A percentile compares a stretch with the other conserved stretches of the same genome.
Conservation (phyloP, 2,329 filamentous ascomycete genomes). For the Pseudogymnoascus sp. region DNA sequence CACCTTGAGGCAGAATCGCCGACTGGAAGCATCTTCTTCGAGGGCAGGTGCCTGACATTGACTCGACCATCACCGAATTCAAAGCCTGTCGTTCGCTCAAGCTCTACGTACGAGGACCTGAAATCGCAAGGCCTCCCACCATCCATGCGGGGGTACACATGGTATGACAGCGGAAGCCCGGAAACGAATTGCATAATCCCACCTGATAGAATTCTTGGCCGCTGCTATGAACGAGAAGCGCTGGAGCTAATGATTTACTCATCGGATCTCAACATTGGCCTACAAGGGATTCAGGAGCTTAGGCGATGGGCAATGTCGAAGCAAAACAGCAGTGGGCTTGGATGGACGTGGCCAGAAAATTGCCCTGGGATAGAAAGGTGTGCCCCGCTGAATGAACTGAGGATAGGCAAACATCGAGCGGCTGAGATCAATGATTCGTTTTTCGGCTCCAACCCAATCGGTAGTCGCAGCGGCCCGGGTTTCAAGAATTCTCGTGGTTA, state of each 20-base stretch:
- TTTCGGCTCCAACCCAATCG: not conserved
- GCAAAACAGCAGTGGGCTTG: not conserved
- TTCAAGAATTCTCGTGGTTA: not conserved
- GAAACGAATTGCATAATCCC: not conserved
- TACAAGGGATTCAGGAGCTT: not conserved
- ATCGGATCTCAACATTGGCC: constrained; percentile 1
- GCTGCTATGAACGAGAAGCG: not conserved
- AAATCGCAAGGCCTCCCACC: not conserved
- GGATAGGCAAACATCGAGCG: not conserved
- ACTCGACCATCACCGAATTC: not conserved
- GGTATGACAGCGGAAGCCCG: constrained; percentile 3
- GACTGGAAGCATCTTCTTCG: not conserved
- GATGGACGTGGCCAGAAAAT: not conserved
- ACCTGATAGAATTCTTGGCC: not conserved
- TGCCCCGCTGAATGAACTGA: not conserved
- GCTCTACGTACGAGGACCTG: not conserved
- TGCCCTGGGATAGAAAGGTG: not conserved
- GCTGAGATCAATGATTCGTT: not conserved
- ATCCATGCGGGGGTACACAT: constrained; percentile 1
- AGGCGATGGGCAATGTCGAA: not conserved
- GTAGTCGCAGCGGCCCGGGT: not conserved
- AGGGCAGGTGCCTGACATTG: constrained; percentile 1
- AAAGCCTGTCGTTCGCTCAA: not conserved
- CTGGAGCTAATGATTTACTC: constrained; percentile 1
- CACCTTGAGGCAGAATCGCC: not conserved